Conservation (phyloP, 768 basidiomycete genomes). For the Mrakia blollopis region DNA sequence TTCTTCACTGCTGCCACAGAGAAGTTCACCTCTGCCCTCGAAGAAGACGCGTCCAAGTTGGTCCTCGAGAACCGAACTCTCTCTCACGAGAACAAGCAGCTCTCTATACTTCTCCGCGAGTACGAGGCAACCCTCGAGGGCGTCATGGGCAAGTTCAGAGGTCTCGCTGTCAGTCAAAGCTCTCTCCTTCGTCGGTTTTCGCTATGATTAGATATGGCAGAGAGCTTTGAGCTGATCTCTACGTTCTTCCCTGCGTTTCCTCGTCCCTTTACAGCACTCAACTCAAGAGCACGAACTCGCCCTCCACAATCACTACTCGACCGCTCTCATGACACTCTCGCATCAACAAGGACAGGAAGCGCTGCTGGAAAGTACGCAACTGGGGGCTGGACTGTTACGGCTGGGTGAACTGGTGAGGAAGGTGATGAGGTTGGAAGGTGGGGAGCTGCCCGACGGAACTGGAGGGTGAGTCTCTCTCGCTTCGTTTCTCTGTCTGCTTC, state of each 20-base stretch:
- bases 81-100: constrained; percentile 90
- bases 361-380: constrained; percentile 19
- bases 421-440: constrained; percentile 24
- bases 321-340: constrained; percentile 20
- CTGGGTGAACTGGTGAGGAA: constrained; percentile 27
- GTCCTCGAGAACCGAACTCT: constrained; percentile 91
- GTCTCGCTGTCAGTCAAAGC: constrained; percentile 64
- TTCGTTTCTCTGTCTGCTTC: background rate
- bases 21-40: constrained; percentile 84
- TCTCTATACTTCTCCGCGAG: constrained; percentile 80
- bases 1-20: constrained; percentile 51
- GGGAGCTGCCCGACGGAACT: constrained; percentile 12
- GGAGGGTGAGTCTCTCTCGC: too few species aligned
- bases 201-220: background rate
- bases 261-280: constrained; percentile 28
- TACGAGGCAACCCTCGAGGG: constrained; percentile 92
- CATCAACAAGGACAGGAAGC: constrained; percentile 29
- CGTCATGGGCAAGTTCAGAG: constrained; percentile 93
- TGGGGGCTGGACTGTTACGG: constrained; percentile 4
- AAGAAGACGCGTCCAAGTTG: constrained; percentile 79
- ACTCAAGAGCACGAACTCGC: constrained; percentile 30
- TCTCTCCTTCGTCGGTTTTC: background rate
- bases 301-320: constrained; percentile 30
- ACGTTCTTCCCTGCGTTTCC: background rate
- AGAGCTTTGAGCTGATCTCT: background rate